Conservation (phyloP, 1,284 basidiomycete species). For the Austroboletus niveus region DNA sequence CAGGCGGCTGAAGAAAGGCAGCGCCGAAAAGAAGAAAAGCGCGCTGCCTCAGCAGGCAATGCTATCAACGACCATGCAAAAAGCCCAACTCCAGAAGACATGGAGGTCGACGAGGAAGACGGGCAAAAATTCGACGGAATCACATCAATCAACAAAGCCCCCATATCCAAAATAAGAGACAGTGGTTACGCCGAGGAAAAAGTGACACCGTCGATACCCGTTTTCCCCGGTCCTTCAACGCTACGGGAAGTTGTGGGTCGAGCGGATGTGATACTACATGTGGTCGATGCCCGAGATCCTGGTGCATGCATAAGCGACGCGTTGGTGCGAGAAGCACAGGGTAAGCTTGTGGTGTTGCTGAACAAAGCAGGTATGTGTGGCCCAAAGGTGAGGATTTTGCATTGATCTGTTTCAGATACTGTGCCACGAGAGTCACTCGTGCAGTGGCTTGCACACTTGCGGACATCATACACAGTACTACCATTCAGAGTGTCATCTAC, state of each 20-base stretch:
- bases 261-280: conserved; percentile 82
- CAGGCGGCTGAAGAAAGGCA: conserved; percentile 71
- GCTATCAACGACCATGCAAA: conserved; percentile 31
- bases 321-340: conserved; percentile 33
- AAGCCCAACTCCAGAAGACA: conserved; percentile 32
- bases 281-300: conserved; percentile 87
- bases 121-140: conserved; percentile 36
- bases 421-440: conserved; percentile 81
- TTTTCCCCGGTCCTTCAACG: conserved; percentile 67
- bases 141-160: conserved; percentile 19
- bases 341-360: conserved; percentile 68
- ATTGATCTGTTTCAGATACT: conserved; percentile 53
- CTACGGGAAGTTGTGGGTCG: conserved; percentile 74
- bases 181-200: conserved; percentile 33
- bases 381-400: conserved; percentile 2
- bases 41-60: conserved; percentile 37
- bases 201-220: conserved; percentile 55
- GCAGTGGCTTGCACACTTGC: conserved; percentile 74
- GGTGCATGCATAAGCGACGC: conserved; percentile 29
- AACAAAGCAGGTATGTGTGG: conserved; percentile 80
- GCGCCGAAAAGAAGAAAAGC: conserved; percentile 60
- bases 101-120: conserved; percentile 26
- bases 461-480: conserved; percentile 68
- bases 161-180: conserved; percentile 2
- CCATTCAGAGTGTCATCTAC: conserved; percentile 80